Conservation (phyloP, 257 asterid species). For the Nemophila menziesii region DNA sequence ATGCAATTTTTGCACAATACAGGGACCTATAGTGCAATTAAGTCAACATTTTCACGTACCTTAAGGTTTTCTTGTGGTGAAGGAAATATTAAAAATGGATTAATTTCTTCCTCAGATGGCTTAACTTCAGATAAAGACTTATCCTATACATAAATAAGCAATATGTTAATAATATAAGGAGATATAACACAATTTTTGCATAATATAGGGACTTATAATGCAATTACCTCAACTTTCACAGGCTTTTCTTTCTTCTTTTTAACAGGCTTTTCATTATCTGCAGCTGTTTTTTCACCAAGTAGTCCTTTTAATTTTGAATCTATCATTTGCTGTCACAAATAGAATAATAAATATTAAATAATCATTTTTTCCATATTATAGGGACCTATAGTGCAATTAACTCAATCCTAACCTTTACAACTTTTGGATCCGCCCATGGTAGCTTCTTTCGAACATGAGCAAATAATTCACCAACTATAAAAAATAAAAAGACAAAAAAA, state of each 20-base stretch:
- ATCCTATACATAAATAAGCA: slow-evolving; percentile 26
- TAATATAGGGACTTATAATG: slow-evolving; percentile 6
- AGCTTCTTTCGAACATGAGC: slow-evolving; percentile 64
- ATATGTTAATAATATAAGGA: neutral
- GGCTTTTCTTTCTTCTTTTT: slow-evolving; percentile 93
- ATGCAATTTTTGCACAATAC: too few species aligned
- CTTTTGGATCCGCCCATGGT: slow-evolving; percentile 90
- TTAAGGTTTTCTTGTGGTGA: slow-evolving; percentile 69
- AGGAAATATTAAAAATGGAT: slow-evolving; percentile 77
- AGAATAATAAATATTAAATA: neutral
- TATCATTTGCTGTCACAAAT: slow-evolving; percentile 49
- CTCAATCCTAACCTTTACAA: slow-evolving; percentile 59
- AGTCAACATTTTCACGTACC: too few species aligned
- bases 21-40: too few species aligned
- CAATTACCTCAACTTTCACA: slow-evolving; percentile 48
- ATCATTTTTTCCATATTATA: neutral
- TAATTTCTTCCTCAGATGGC: slow-evolving; percentile 69
- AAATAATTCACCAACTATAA: slow-evolving; percentile 70
- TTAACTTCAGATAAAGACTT: slow-evolving; percentile 45
- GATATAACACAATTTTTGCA: neutral
- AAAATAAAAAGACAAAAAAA: too few species aligned
- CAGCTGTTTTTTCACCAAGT: slow-evolving; percentile 79
- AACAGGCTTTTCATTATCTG: slow-evolving; percentile 73
- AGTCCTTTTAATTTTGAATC: slow-evolving; percentile 51
- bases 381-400: slow-evolving; percentile 3